Percentiles rank a stretch among this genome's conserved stretches.
phyloP scores from a whole-genome alignment of 805 yeast genomes.

The Nakazawaea pomicola region DNA sequence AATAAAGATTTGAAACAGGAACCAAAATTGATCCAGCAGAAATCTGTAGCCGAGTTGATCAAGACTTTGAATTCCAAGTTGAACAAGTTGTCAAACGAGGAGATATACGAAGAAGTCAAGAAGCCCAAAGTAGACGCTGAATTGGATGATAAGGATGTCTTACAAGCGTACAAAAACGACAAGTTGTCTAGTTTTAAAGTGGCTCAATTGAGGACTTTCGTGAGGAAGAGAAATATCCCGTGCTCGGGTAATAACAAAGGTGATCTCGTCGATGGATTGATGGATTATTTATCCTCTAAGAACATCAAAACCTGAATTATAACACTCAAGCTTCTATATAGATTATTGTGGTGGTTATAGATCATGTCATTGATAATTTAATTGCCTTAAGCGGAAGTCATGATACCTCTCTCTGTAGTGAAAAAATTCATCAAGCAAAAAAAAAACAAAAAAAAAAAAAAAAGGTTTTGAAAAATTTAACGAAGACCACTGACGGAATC shows the following conservation, averaged over 20 bases:
- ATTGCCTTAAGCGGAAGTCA: background rate
- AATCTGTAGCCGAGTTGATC: slow-evolving; percentile 13
- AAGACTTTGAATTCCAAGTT: slow-evolving; percentile 18
- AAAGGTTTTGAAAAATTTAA: background rate
- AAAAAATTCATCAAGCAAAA: too few relatives aligned
- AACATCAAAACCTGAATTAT: background rate
- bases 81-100: slow-evolving; percentile 20
- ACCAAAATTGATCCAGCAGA: slow-evolving; percentile 9
- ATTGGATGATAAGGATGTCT: slow-evolving; percentile 33
- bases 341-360: too few relatives aligned
- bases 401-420: background rate
- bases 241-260: slow-evolving; percentile 33
- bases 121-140: slow-evolving; percentile 13
- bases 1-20: slow-evolving; percentile 9
- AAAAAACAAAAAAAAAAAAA: background rate
- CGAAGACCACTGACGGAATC: background rate
- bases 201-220: slow-evolving; percentile 37
- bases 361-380: slow-evolving; percentile 2
- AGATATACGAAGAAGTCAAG: slow-evolving; percentile 8
- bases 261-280: slow-evolving; percentile 38
- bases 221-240: slow-evolving; percentile 30
- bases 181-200: slow-evolving; percentile 32
- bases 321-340: slow-evolving; percentile 7
- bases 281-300: slow-evolving; percentile 23
- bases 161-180: slow-evolving; percentile 37